phyloP scores from a whole-genome alignment of 1,139 yeast species.

The Saccharomycopsis crataegensis region DNA sequence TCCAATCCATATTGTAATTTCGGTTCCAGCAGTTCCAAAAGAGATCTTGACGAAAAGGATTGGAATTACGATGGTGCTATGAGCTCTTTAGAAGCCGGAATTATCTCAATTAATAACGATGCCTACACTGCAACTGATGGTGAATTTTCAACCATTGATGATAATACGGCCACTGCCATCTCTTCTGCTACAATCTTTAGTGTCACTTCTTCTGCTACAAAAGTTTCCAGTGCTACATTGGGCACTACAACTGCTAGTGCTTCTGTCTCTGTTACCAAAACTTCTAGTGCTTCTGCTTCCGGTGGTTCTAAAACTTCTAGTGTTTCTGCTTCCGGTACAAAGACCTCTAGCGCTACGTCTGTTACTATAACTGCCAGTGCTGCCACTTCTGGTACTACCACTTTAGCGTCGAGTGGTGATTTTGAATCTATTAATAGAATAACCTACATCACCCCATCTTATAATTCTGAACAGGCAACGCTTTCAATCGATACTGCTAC shows the following conservation, averaged over 20 bases:
- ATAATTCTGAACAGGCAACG: background rate
- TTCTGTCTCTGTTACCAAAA: background rate
- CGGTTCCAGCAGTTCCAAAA: background rate
- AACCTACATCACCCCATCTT: background rate
- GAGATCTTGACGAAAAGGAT: background rate
- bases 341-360: background rate
- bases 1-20: constrained; percentile 26
- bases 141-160: background rate
- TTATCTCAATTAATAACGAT: too few species aligned
- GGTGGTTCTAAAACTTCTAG: too few species aligned
- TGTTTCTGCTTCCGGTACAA: too few species aligned
- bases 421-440: background rate
- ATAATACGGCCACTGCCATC: background rate
- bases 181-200: too few species aligned
- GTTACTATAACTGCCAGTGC: background rate
- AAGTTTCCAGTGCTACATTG: too few species aligned
- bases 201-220: too few species aligned
- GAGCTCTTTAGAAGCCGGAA: too few species aligned
- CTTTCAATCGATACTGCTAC: background rate
- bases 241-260: background rate
- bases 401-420: background rate
- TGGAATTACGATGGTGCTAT: background rate
- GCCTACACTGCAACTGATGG: background rate
- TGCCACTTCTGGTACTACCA: background rate
- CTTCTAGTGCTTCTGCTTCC: background rate